Evolutionary conservation across 1,284 basidiomycete species (phyloP), one percentile per base, ranked within the genome.

Genomic region (Trichosporon faecale): DNA sequence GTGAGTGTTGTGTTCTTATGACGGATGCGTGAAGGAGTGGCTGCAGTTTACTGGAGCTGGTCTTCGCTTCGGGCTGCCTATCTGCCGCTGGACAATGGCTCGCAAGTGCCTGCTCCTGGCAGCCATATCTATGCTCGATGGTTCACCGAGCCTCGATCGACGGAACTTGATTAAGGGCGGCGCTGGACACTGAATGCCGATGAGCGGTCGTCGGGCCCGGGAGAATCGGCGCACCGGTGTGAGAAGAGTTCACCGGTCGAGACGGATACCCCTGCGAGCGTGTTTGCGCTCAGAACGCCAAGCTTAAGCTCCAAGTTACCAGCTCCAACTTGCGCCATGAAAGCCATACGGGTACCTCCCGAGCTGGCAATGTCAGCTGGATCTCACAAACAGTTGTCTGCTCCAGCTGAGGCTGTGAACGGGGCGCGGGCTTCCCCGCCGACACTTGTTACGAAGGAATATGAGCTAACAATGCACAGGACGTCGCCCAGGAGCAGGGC

Each of bases 401-500:
- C n/a, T n/a, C n/a, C n/a, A n/a, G n/a, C n/a, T n/a, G n/a, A n/a
- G n/a, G n/a, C n/a, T n/a, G n/a, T n/a, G n/a, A n/a, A n/a, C n/a
- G n/a, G n/a, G n/a, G n/a, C n/a, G n/a, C n/a, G n/a, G n/a, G n/a
- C n/a, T n/a, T n/a, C n/a, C n/a, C n/a, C n/a, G n/a, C n/a, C n/a
- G n/a, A n/a, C n/a, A n/a, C n/a, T n/a, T 33, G 33, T 9, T 33
- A 5, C 9, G 33, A 9, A 5, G 33, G 4, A 29, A 2, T 33
- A 4, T 66, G 27, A n/a, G 8, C 68, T 69, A 23, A 69, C 68
- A 16, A 23, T 11, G 5, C 21, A 2, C 66, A 84, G 83, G 83
- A 87, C 73, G 83, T 88, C 73, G 84, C 86, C 8, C 82, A 88
- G 77, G 90, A 91, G 81, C 88, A 90, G 69, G 88, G 88, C 66